Evolutionary conservation across 2,329 filamentous ascomycete genomes (phyloP).

Genomic region (Fusarium sacchari): DNA sequence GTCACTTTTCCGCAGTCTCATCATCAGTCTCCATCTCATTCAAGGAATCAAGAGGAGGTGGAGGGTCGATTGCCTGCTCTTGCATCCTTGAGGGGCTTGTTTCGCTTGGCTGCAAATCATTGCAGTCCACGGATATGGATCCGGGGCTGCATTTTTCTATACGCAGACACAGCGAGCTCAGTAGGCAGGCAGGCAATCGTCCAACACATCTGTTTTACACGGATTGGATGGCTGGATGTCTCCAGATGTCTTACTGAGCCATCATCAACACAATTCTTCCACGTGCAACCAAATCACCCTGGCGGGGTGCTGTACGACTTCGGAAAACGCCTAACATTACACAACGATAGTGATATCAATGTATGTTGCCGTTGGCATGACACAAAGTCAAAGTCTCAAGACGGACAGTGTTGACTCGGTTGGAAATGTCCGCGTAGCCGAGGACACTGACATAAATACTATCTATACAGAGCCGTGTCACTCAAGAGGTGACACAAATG

Average conservation of each 20-base stretch:
- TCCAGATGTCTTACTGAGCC: neutral
- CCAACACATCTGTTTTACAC: neutral
- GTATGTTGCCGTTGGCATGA: neutral
- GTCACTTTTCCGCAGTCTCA: neutral
- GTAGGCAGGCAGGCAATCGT: neutral
- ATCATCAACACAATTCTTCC: neutral
- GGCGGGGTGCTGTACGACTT: neutral
- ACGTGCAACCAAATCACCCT: neutral
- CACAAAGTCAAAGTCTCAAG: neutral
- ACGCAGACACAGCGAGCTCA: conserved; percentile 3
- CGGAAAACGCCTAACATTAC: neutral
- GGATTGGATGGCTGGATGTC: neutral
- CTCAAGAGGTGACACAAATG: neutral
- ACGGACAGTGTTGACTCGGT: neutral
- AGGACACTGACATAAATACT: neutral
- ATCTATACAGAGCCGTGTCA: neutral
- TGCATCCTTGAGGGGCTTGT: conserved; percentile 18
- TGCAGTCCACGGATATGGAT: conserved; percentile 19
- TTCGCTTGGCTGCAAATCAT: conserved; percentile 41
- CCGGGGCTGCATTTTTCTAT: conserved; percentile 18
- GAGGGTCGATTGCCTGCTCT: conserved; percentile 16
- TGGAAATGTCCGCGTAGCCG: neutral
- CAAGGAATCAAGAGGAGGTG: conserved; percentile 1
- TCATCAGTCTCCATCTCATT: neutral
- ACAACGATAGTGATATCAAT: neutral